Conservation (phyloP, 176 grass and related monocot genomes). For the Aegilops umbellulata region DNA sequence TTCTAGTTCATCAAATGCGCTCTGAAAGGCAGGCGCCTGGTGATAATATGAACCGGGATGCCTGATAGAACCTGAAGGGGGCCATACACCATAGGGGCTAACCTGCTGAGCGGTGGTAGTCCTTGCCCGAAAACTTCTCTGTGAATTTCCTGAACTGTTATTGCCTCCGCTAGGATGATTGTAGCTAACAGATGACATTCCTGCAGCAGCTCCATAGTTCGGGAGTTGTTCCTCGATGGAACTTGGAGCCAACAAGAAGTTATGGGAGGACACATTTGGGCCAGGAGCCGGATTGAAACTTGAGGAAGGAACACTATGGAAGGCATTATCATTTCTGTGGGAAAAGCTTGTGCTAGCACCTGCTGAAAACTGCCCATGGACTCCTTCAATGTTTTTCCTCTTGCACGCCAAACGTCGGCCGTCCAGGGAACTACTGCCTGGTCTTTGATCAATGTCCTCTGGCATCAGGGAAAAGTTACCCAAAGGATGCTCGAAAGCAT, state of each 20-base stretch:
- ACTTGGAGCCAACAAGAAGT: constrained; percentile 35
- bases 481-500: constrained; percentile 39
- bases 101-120: constrained; percentile 38
- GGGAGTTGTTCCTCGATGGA: constrained; percentile 47
- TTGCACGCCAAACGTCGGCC: constrained; percentile 63
- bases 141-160: constrained; percentile 31
- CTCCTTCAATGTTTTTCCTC: constrained; percentile 74
- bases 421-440: constrained; percentile 60
- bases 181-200: constrained; percentile 35
- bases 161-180: constrained; percentile 32
- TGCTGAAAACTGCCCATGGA: constrained; percentile 50
- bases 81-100: constrained; percentile 39
- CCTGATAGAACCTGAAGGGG: constrained; percentile 42
- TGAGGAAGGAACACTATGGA: constrained; percentile 45
- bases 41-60: constrained; percentile 39
- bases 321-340: constrained; percentile 40
- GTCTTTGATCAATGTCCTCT: constrained; percentile 47
- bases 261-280: constrained; percentile 36
- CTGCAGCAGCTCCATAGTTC: constrained; percentile 24
- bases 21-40: constrained; percentile 36
- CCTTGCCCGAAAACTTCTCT: constrained; percentile 64
- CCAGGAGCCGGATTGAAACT: constrained; percentile 37
- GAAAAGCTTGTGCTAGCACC: constrained; percentile 48
- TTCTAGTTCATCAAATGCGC: constrained; percentile 48
- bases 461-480: constrained; percentile 40